Percentiles rank a stretch among this genome's conserved stretches.
These are phyloP conservation scores for Jaapia argillacea DNA, from an alignment of 768 basidiomycete genomes.

Conservation along the genomic window DNA sequence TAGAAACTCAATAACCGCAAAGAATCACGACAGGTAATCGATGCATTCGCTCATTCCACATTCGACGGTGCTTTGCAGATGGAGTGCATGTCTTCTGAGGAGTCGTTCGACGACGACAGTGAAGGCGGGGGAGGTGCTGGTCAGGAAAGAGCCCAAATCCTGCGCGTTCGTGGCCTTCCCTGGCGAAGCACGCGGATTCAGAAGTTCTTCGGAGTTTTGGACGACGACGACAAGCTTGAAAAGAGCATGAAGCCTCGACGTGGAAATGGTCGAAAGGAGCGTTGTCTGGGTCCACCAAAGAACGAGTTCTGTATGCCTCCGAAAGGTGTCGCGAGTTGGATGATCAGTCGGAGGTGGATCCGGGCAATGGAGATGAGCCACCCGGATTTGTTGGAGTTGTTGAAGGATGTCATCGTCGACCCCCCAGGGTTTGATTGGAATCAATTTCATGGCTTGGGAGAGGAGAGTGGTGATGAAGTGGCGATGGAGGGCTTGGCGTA, in stretches of 20 bases:
- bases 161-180: constrained; percentile 46
- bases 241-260: constrained; percentile 42
- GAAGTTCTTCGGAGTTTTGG: constrained; percentile 50
- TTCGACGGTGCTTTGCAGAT: constrained; percentile 65
- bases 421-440: constrained; percentile 40
- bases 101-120: constrained; percentile 47
- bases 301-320: constrained; percentile 53
- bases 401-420: constrained; percentile 37
- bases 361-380: constrained; percentile 27
- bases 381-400: constrained; percentile 33
- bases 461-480: constrained; percentile 38
- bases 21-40: constrained; percentile 43
- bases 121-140: neutral
- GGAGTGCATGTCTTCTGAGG: constrained; percentile 78
- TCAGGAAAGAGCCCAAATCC: constrained; percentile 21
- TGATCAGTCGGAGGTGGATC: constrained; percentile 66
- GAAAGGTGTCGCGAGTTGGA: constrained; percentile 56
- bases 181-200: constrained; percentile 65
- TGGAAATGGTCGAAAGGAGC: constrained; percentile 44
- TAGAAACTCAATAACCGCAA: constrained; percentile 66
- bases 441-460: constrained; percentile 39
- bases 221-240: constrained; percentile 42
- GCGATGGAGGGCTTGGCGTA: constrained; percentile 6
- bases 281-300: constrained; percentile 43
- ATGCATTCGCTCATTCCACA: constrained; percentile 44